Evolutionary conservation across 805 yeast species (phyloP).

Genomic region (Suhomyces sp.): DNA sequence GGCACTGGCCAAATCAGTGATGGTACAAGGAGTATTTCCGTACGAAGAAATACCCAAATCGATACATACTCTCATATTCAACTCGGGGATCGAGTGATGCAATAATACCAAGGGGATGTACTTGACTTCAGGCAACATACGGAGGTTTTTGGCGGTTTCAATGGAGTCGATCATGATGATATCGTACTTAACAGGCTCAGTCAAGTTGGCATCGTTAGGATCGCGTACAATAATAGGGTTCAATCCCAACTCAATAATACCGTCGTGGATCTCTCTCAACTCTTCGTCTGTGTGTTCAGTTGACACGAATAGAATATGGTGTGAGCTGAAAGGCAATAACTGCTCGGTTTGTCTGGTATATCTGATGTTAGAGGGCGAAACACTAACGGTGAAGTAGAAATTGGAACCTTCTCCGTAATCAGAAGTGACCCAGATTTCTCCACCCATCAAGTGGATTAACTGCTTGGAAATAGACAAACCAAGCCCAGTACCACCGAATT

Average conservation of each 20-base stretch:
- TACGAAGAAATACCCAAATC: slow-evolving; percentile 85
- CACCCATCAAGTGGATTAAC: slow-evolving; percentile 87
- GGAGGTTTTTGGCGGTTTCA: slow-evolving; percentile 66
- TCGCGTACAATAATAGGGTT: slow-evolving; percentile 58
- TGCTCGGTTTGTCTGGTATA: slow-evolving; percentile 64
- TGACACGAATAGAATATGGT: slow-evolving; percentile 67
- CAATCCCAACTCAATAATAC: slow-evolving; percentile 54
- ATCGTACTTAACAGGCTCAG: slow-evolving; percentile 63
- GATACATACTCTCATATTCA: slow-evolving; percentile 76
- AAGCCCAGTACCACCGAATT: slow-evolving; percentile 90
- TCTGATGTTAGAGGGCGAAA: slow-evolving; percentile 66
- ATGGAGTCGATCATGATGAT: slow-evolving; percentile 80
- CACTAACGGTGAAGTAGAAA: slow-evolving; percentile 76
- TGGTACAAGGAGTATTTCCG: slow-evolving; percentile 85
- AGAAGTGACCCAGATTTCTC: slow-evolving; percentile 88
- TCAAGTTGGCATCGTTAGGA: slow-evolving; percentile 55
- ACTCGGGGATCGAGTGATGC: slow-evolving; percentile 70
- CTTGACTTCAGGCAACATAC: slow-evolving; percentile 72
- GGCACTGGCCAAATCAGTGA: slow-evolving; percentile 77
- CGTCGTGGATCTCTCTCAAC: slow-evolving; percentile 48
- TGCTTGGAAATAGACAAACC: slow-evolving; percentile 87
- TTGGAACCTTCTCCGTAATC: slow-evolving; percentile 78
- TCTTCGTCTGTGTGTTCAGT: slow-evolving; percentile 56
- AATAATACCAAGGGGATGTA: slow-evolving; percentile 80
- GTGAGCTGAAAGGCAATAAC: slow-evolving; percentile 67